Percentiles rank a stretch among this genome's conserved stretches.
These are phyloP conservation scores for Boechera stricta DNA, from an alignment of 345 rosid species.

Conservation along the genomic window DNA sequence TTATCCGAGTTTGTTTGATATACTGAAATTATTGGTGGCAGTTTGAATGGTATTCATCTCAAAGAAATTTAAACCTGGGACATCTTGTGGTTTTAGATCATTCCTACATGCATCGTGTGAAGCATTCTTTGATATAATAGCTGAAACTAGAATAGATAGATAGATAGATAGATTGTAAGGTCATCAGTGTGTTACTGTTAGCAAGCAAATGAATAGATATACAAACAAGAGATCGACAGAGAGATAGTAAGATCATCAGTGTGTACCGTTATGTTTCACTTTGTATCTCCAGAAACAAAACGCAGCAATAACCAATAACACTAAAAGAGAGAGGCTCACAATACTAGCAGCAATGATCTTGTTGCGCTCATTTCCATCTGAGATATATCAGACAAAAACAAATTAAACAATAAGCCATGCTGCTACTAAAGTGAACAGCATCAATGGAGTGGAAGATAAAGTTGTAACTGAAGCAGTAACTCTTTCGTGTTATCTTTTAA, in stretches of 20 bases:
- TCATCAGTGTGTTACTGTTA: background rate
- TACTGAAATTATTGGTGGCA: slow-evolving; percentile 37
- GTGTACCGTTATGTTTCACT: no score
- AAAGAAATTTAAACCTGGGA: slow-evolving; percentile 30
- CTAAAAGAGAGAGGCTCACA: no score
- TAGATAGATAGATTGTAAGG: no score
- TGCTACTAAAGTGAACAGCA: background rate
- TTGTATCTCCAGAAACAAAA: no score
- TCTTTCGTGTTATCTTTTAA: background rate
- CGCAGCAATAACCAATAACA: no score
- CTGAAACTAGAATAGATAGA: background rate
- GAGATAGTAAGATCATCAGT: no score
- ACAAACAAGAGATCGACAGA: no score
- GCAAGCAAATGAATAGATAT: no score
- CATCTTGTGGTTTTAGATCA: slow-evolving; percentile 10
- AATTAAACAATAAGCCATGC: no score
- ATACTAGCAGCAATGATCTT: no score
- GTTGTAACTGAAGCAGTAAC: background rate
- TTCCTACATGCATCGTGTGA: background rate
- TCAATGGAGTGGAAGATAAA: background rate
- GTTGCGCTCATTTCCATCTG: no score
- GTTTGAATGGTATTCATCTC: slow-evolving; percentile 20
- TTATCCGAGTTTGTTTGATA: slow-evolving; percentile 40
- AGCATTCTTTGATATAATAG: background rate
- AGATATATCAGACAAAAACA: no score